Conservation (phyloP, 176 grass and related monocot genomes). For the Ensete glaucum region DNA sequence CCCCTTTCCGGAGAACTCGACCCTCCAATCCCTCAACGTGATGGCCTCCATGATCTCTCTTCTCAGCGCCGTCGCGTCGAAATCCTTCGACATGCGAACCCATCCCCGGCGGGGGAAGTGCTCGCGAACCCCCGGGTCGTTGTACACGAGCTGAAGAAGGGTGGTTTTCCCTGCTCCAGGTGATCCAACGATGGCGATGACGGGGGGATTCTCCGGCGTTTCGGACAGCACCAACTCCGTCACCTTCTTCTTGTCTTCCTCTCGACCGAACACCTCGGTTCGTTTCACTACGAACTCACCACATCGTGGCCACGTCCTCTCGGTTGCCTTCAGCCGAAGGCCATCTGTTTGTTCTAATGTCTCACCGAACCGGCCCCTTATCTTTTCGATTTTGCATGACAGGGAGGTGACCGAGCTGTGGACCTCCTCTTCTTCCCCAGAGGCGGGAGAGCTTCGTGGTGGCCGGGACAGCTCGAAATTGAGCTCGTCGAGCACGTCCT, state of each 20-base stretch:
- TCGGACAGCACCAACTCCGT: constrained; percentile 1
- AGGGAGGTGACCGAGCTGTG: not conserved
- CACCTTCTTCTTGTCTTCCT: constrained; percentile 10
- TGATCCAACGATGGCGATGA: constrained; percentile 18
- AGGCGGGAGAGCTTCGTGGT: not conserved
- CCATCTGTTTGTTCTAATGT: not conserved
- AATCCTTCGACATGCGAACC: constrained; percentile 13
- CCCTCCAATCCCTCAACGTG: not conserved
- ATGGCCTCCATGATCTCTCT: not conserved
- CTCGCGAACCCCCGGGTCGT: constrained; percentile 12
- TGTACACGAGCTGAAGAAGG: not conserved
- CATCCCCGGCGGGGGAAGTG: constrained; percentile 4
- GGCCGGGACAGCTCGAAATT: not conserved
- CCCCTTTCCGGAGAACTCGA: constrained; percentile 2
- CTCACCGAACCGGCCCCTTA: constrained; percentile 1
- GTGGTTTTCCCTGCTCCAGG: constrained; percentile 16
- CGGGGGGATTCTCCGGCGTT: not conserved
- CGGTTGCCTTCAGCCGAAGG: not conserved
- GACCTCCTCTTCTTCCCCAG: not conserved
- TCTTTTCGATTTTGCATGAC: not conserved
- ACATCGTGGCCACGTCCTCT: not conserved
- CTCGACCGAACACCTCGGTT: constrained; percentile 11
- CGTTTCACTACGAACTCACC: not conserved
- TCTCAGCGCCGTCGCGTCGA: not conserved
- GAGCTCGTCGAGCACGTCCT: not conserved